These are phyloP conservation scores for Hypericum androsaemum DNA, from an alignment of 345 rosid genomes.

Conservation along the genomic window DNA sequence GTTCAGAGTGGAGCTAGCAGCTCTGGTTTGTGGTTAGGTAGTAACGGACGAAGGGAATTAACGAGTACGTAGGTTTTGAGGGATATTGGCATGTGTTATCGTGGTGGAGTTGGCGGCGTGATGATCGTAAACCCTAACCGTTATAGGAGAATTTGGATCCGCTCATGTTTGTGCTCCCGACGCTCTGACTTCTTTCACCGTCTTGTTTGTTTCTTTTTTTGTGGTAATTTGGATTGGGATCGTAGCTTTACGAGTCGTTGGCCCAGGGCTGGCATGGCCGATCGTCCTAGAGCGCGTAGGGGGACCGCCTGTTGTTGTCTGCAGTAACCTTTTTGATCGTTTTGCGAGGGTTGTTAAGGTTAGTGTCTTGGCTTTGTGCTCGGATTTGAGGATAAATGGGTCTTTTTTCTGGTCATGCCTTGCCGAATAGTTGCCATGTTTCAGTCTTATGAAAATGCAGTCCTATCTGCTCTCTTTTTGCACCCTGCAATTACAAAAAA, in stretches of 20 bases:
- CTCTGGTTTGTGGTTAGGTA: no score
- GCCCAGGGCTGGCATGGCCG: slow-evolving; percentile 7
- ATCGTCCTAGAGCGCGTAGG: slow-evolving; percentile 32
- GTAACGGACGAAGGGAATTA: no score
- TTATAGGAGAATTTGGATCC: not conserved
- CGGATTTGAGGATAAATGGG: not conserved
- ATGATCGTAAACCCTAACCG: no score
- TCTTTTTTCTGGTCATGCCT: not conserved
- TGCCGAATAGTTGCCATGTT: slow-evolving; percentile 8
- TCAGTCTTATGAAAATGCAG: slow-evolving; percentile 72
- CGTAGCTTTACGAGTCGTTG: slow-evolving; percentile 13
- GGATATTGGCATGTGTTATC: no score
- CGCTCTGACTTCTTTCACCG: not conserved
- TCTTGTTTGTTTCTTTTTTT: slow-evolving; percentile 4
- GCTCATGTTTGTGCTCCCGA: not conserved
- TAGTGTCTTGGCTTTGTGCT: slow-evolving; percentile 8
- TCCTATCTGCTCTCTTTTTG: no score
- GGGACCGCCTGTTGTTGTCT: slow-evolving; percentile 45
- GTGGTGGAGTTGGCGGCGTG: no score
- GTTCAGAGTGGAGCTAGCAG: no score
- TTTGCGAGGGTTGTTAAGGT: slow-evolving; percentile 71
- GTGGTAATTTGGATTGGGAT: slow-evolving; percentile 11
- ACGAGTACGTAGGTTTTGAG: no score
- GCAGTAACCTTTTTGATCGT: slow-evolving; percentile 62
- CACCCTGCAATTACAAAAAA: no score